A percentile compares a stretch with the other conserved stretches of the same genome.
phyloP scores from a whole-genome alignment of 2,329 filamentous ascomycete species.

The Phyllosticta ampelicida region DNA sequence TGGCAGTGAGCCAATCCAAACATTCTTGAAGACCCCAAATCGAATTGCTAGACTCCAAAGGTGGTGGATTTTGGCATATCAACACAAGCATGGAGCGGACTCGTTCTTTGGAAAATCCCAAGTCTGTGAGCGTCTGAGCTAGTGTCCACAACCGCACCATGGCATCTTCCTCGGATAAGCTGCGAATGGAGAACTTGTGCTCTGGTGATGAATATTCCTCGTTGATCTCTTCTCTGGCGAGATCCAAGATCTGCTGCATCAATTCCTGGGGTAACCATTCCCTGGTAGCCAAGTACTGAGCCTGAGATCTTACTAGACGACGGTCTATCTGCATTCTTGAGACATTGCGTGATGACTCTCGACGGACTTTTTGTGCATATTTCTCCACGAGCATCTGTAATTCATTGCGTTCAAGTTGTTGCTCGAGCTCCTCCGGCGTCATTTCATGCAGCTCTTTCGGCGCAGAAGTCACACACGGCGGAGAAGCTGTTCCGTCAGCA shows the following conservation, averaged over 20 bases:
- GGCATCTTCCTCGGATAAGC: conserved; percentile 62
- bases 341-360: conserved; percentile 67
- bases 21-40: conserved; percentile 81
- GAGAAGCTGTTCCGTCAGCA: conserved; percentile 6
- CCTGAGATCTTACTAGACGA: conserved; percentile 67
- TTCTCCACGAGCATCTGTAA: conserved; percentile 82
- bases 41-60: conserved; percentile 42
- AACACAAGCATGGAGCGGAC: conserved; percentile 55
- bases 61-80: conserved; percentile 54
- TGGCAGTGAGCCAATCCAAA: conserved; percentile 79
- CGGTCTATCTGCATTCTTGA: conserved; percentile 74
- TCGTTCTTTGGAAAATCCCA: conserved; percentile 56
- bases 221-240: conserved; percentile 54
- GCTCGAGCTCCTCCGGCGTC: conserved; percentile 81
- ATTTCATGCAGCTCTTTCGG: conserved; percentile 41
- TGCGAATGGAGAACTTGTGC: conserved; percentile 26
- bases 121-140: conserved; percentile 56
- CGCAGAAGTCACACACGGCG: conserved; percentile 14
- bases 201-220: conserved; percentile 19
- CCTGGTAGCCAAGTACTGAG: conserved; percentile 58
- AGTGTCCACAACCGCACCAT: conserved; percentile 76
- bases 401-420: conserved; percentile 79
- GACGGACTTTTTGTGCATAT: conserved; percentile 64
- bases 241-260: conserved; percentile 63
- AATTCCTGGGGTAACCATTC: conserved; percentile 76